Base-by-base conservation (phyloP, 345 rosid species). In the Syzygium jambos region DNA sequence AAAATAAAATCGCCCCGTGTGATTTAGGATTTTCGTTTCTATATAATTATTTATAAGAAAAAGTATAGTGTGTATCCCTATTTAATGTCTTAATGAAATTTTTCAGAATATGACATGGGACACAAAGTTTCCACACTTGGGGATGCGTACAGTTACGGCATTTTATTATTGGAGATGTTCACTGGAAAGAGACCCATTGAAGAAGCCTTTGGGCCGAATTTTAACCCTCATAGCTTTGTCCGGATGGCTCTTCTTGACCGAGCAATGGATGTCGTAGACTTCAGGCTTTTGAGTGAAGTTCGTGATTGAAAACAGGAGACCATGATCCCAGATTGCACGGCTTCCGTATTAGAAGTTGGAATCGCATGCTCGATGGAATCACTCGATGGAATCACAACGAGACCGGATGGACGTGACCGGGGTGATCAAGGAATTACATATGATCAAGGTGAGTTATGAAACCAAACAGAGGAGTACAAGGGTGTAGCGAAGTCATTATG, bases 151-250 rank as follows among this genome's bases (percentile, higher is more conserved):
- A 19, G 25, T 19, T 7, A 54, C 0, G 57, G 57, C 0, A 54
- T 54, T 54, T 54, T 19, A 22, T 19, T 19, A 0, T 54, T 54
- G 57, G 57, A 54, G 57, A 9, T 54, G 57, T 19, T 54, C 9
- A 0, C 25, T 9, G 3, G 57, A 6, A 54, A 54, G 1, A 54
- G 57, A 3, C 57, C 3, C 4, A 19, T 0, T 54, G 1, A 3
- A 2, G 23, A 54, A 22, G 10, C 19, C 23, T 54, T 19, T 54
- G 57, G 57, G 57, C 57, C 23, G 23, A 1, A 0, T 54, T 54
- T 54, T 54, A 19, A 54, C 57, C 10, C 19, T 7, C 57, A 19
- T 54, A 54, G 4, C 57, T 54, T 54, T 19, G 9, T 54, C 57
- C 8, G 0, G 8, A 54, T 54, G 57, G 57, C 57, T 54, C 23